Conservation (phyloP, 2,329 filamentous ascomycete species). For the Myriosclerotinia scirpicola region DNA sequence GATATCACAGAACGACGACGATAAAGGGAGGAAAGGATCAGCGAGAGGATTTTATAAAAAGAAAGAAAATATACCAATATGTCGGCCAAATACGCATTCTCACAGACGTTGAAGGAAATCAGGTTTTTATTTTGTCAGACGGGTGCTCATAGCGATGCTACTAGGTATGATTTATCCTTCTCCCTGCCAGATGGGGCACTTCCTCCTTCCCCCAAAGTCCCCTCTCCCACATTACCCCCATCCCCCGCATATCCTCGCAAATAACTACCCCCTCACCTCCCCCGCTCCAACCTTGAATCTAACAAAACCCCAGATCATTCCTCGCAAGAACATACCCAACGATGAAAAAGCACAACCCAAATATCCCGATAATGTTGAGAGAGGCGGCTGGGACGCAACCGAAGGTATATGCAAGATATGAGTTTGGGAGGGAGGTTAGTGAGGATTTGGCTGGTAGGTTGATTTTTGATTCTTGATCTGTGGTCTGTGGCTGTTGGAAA, state of each 20-base stretch:
- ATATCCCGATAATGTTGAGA: constrained; percentile 89
- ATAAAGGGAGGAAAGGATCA: constrained; percentile 1
- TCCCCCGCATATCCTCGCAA: background rate
- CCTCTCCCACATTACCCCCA: too few species aligned
- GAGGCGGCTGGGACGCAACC: constrained; percentile 85
- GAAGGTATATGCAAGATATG: constrained; percentile 89
- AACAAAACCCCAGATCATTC: constrained; percentile 66
- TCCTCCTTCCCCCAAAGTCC: background rate
- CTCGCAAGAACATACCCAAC: constrained; percentile 88
- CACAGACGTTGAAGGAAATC: constrained; percentile 85
- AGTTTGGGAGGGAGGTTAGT: constrained; percentile 67
- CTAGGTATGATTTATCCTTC: constrained; percentile 61
- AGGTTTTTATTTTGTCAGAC: constrained; percentile 98
- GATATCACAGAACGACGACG: background rate
- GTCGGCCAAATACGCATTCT: constrained; percentile 92
- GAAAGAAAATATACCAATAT: constrained; percentile 52
- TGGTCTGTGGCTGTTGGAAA: background rate
- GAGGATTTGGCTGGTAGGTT: constrained; percentile 57
- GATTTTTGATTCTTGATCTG: background rate
- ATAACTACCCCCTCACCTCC: background rate
- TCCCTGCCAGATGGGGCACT: background rate
- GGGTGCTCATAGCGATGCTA: constrained; percentile 82
- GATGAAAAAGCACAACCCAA: constrained; percentile 99
- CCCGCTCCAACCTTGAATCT: background rate
- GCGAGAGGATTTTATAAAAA: constrained; percentile 26